Evolutionary conservation across 2,329 filamentous ascomycete genomes (phyloP), one percentile per base, ranked within the genome.

Genomic region (Allantophomopsis lycopodina): DNA sequence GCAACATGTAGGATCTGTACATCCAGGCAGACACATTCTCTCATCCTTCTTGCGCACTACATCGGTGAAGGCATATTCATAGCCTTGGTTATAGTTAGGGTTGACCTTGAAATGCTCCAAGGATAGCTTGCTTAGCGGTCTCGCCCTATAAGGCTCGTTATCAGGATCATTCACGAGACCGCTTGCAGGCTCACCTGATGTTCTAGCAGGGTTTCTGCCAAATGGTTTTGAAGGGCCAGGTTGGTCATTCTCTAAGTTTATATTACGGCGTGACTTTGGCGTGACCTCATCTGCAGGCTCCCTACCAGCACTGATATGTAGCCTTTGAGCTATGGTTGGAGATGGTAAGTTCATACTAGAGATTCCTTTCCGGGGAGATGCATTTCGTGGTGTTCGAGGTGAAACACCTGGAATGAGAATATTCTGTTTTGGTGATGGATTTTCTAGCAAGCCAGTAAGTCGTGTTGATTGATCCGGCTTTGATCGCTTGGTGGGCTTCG

Each of bases 21-120:
- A 84, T 7, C 73, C 73, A 13, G 68, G 66, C 2, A 82, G 58
- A 48, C 73, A 77, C 47, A 68, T 68, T 15, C 76, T 73, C 33
- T 71, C 64, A 18, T 71, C 67, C 43, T 64, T 68, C 32, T 66
- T 69, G 40, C 78, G 73, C 21, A 81, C 64, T 10, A 76, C 70
- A 40, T 79, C 70, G 7, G 61, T 58, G 52, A 71, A 83, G 10
- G 77, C 76, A 51, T 68, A 76, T 40, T 71, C 65, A 32, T 69
- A 58, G 6, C 74, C 73, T 38, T 74, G 62, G 42, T 78, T 79
- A 49, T 64, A 67, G 3, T 61, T 57, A 2, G 75, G 69, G 41
- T 83, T 83, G 43, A 80, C 63, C 49, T 71, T 79, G 62, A 83
- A 84, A 58, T 82, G 69, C 16, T 62, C 56, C 1, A 65, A 50